These are phyloP conservation scores for Plenodomus lindquistii DNA, from an alignment of 2,329 filamentous ascomycete species.

Conservation along the genomic window DNA sequence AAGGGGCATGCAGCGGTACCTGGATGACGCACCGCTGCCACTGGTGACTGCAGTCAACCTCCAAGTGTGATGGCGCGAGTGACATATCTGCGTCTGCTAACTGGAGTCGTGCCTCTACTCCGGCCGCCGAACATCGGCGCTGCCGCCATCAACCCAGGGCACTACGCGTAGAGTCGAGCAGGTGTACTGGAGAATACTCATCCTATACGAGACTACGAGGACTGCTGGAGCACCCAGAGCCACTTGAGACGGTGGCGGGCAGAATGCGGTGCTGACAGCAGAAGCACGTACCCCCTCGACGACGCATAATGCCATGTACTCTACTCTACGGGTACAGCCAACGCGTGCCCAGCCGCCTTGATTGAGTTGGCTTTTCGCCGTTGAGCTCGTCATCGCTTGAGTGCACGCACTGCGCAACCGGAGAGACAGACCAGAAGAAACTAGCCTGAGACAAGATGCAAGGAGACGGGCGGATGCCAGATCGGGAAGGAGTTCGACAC, in stretches of 20 bases:
- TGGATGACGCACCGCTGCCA: slow-evolving; percentile 39
- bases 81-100: slow-evolving; percentile 16
- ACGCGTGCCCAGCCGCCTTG: slow-evolving; percentile 3
- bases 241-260: slow-evolving; percentile 14
- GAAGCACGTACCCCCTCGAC: slow-evolving; percentile 12
- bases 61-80: slow-evolving; percentile 18
- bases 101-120: slow-evolving; percentile 1
- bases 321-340: background rate
- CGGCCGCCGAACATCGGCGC: slow-evolving; percentile 12
- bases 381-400: slow-evolving; percentile 10
- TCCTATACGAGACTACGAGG: too few relatives aligned
- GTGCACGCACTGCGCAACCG: slow-evolving; percentile 5
- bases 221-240: too few relatives aligned
- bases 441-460: slow-evolving; percentile 12
- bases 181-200: too few relatives aligned
- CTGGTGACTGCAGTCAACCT: slow-evolving; percentile 8
- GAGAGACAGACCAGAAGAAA: background rate
- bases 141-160: background rate
- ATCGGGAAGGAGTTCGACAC: slow-evolving; percentile 14
- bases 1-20: slow-evolving; percentile 39
- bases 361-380: slow-evolving; percentile 2
- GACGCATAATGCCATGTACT: background rate
- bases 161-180: background rate
- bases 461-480: slow-evolving; percentile 11
- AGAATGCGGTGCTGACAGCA: slow-evolving; percentile 20